These are phyloP conservation scores for Marasmius fiardii DNA, from an alignment of 1,284 basidiomycete genomes.

Conservation along the genomic window DNA sequence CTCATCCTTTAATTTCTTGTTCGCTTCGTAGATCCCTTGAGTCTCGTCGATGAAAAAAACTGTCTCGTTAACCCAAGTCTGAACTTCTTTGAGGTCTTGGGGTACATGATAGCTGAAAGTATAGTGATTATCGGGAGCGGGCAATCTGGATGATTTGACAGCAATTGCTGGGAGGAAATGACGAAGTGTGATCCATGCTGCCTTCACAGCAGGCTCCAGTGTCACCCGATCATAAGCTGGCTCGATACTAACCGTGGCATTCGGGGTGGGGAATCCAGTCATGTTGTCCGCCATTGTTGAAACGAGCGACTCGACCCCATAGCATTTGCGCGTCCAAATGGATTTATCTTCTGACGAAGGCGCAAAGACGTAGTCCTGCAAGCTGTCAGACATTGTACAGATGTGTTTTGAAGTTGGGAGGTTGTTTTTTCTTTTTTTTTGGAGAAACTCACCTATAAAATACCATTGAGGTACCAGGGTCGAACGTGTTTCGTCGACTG, in stretches of 20 bases:
- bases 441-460: no score
- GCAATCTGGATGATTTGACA: constrained; percentile 4
- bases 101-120: constrained; percentile 12
- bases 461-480: no score
- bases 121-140: constrained; percentile 9
- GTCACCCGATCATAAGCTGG: neutral
- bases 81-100: constrained; percentile 4
- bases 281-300: constrained; percentile 1
- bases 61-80: constrained; percentile 10
- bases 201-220: constrained; percentile 4
- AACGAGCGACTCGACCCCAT: constrained; percentile 8
- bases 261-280: constrained; percentile 12
- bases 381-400: neutral
- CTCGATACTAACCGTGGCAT: neutral
- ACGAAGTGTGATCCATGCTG: constrained; percentile 13
- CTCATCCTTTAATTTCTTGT: constrained; percentile 8
- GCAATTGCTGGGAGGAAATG: constrained; percentile 9
- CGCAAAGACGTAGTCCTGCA: neutral
- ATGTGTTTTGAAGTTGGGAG: no score
- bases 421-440: no score
- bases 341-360: neutral
- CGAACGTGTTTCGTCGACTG: no score
- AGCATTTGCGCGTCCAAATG: constrained; percentile 7
- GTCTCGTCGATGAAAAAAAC: constrained; percentile 12
- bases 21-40: constrained; percentile 3